Evolutionary conservation across 768 basidiomycete genomes (phyloP).

Genomic region (Agaricus subrufescens): DNA sequence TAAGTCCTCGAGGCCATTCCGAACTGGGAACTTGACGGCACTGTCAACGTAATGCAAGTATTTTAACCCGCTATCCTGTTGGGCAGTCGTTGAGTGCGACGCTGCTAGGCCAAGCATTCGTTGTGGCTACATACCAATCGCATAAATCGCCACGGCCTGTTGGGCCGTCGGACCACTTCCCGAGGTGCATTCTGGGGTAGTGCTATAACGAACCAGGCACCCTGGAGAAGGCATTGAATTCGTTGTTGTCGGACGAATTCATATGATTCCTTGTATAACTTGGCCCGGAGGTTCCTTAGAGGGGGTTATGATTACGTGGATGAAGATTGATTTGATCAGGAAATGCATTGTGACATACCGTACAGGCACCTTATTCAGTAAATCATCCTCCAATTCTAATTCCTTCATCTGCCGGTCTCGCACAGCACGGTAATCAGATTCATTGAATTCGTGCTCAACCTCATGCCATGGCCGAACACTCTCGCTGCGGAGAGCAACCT

Average conservation of each 20-base stretch:
- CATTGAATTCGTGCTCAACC: constrained; percentile 76
- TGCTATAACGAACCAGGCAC: constrained; percentile 90
- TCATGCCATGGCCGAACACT: constrained; percentile 77
- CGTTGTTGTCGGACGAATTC: constrained; percentile 88
- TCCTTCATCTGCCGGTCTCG: constrained; percentile 89
- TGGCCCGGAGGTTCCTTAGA: constrained; percentile 75
- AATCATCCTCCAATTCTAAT: constrained; percentile 82
- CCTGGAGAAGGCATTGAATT: constrained; percentile 82
- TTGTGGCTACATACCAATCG: constrained; percentile 53
- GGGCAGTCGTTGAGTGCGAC: constrained; percentile 1
- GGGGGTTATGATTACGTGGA: constrained; percentile 2
- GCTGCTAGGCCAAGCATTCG: neutral
- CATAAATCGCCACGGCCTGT: constrained; percentile 81
- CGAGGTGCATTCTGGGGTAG: constrained; percentile 49
- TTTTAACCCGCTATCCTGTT: constrained; percentile 73
- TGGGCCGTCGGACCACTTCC: constrained; percentile 52
- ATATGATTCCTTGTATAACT: constrained; percentile 85
- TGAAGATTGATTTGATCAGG: neutral
- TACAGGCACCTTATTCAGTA: constrained; percentile 80
- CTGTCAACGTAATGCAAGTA: constrained; percentile 87
- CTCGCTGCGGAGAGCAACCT: constrained; percentile 71
- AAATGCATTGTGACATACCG: constrained; percentile 44
- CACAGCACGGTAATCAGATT: constrained; percentile 81
- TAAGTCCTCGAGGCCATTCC: constrained; percentile 80
- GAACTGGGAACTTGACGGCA: constrained; percentile 71